Evolutionary conservation across 2,329 filamentous ascomycete species (phyloP).

Genomic region (Pyrenophora tritici-repentis): DNA sequence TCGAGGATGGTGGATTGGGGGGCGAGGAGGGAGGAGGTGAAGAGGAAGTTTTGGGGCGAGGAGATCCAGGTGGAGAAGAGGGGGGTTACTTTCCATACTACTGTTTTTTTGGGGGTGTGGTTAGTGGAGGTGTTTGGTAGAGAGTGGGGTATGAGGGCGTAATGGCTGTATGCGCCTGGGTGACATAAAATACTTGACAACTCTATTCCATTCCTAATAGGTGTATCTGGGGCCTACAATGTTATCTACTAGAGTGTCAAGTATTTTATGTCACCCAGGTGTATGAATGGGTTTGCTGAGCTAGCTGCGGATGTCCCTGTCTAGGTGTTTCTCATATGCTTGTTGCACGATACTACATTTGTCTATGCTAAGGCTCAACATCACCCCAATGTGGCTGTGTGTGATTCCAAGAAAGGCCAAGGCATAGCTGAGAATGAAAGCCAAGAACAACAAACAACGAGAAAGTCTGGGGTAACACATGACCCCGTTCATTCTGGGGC

Average conservation of each 20-base stretch:
- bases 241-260: too few relatives aligned
- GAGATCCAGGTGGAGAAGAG: slow-evolving; percentile 81
- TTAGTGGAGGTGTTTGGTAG: slow-evolving; percentile 2
- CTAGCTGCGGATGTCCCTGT: not conserved
- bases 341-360: too few relatives aligned
- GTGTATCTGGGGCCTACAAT: too few relatives aligned
- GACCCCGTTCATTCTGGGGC: slow-evolving; percentile 12
- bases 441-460: slow-evolving; percentile 24
- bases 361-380: too few relatives aligned
- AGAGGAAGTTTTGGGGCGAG: slow-evolving; percentile 66
- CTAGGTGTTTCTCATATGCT: not conserved
- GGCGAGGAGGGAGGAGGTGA: slow-evolving; percentile 59
- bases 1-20: slow-evolving; percentile 70
- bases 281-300: not conserved
- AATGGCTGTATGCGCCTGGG: too few relatives aligned
- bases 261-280: too few relatives aligned
- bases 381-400: too few relatives aligned
- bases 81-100: slow-evolving; percentile 91
- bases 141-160: not conserved
- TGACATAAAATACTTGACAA: too few relatives aligned
- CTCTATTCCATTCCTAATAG: too few relatives aligned
- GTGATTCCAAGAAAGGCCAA: not conserved
- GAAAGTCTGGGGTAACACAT: slow-evolving; percentile 15
- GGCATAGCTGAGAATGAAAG: slow-evolving; percentile 3
- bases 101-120: too few relatives aligned